Base-by-base conservation (phyloP, 352 stramenopile genomes). In the Pythium coloratum region DNA sequence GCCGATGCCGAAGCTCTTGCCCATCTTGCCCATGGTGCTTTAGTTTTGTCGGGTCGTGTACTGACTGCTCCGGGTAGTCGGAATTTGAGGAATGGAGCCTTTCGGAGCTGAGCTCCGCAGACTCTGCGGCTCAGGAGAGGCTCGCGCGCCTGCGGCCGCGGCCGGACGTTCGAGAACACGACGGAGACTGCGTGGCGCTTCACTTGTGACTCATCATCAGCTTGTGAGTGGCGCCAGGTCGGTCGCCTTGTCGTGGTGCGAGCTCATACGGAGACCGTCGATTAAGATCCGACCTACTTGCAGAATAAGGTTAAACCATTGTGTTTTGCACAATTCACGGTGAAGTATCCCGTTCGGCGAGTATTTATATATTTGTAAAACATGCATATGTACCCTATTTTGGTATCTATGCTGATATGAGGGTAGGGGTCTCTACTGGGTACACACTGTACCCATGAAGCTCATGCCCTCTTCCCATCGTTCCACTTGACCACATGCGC, bases 1-100 rank as follows among this genome's bases (percentile, higher is more conserved):
- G 33, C 59, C 73, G 28, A 89, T 61, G 3, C 84, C 81, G 40
- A 92, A 87, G 32, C 57, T 47, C 46, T 74, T 74, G 62, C 67
- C 67, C n/a, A 42, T 38, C 49, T 73, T 73, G 67, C 67, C 67
- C 67, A 73, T 73, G 36, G 44, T 64, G 44, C n/a, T 26, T 7
- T 28, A 13, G 26, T 32, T 0, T 30, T 24, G 20, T 24, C 20
- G 20, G 20, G 18, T 51, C 2, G 12, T 55, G 38, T 7, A 18
- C 18, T 40, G 42, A 36, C n/a, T 59, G 59, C 20, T 3, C 0
- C 1, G 32, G 24, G 32, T 32, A 24, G 32, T 58, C 18, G 44
- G 44, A 51, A 28, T 30, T 51, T 12, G 44, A 26, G 44, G 44
- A 51, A 51, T 51, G 20, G 20, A 24, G 20, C 20, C 20, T 24